phyloP scores from a whole-genome alignment of 1,284 basidiomycete genomes.

The Taiwanofungus camphoratus region DNA sequence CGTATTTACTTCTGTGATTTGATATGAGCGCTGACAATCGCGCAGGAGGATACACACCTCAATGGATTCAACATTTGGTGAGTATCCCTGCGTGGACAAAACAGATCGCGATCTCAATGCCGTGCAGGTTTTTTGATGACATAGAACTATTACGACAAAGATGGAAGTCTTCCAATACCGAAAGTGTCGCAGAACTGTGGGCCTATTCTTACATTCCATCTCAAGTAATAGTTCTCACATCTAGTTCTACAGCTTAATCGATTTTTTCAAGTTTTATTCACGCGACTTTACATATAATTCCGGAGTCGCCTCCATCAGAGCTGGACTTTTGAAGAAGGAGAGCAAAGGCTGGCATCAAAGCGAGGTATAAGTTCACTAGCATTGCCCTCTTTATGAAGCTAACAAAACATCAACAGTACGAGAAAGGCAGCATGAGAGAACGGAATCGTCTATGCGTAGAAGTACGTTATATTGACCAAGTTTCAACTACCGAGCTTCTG shows the following conservation, averaged over 20 bases:
- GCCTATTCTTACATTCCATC: slow-evolving; percentile 25
- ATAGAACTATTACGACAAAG: slow-evolving; percentile 85
- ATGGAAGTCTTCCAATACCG: slow-evolving; percentile 92
- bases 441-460: slow-evolving; percentile 93
- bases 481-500: slow-evolving; percentile 3
- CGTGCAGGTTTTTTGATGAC: slow-evolving; percentile 90
- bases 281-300: slow-evolving; percentile 92
- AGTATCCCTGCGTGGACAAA: slow-evolving; percentile 8
- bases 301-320: slow-evolving; percentile 88
- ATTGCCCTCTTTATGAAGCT: background rate
- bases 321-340: slow-evolving; percentile 87
- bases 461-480: slow-evolving; percentile 38
- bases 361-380: slow-evolving; percentile 57
- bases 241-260: slow-evolving; percentile 64
- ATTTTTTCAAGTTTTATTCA: slow-evolving; percentile 96
- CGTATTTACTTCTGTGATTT: slow-evolving; percentile 10
- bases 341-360: slow-evolving; percentile 91
- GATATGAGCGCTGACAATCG: slow-evolving; percentile 13
- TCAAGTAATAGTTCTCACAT: background rate
- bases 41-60: slow-evolving; percentile 80
- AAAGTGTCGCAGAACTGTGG: slow-evolving; percentile 89
- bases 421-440: slow-evolving; percentile 74
- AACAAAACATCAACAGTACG: slow-evolving; percentile 25
- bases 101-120: slow-evolving; percentile 10
- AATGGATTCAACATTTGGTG: slow-evolving; percentile 82